Evolutionary conservation across 2,329 filamentous ascomycete genomes (phyloP), one percentile per base, ranked within the genome.

Genomic region (Calycina marina): DNA sequence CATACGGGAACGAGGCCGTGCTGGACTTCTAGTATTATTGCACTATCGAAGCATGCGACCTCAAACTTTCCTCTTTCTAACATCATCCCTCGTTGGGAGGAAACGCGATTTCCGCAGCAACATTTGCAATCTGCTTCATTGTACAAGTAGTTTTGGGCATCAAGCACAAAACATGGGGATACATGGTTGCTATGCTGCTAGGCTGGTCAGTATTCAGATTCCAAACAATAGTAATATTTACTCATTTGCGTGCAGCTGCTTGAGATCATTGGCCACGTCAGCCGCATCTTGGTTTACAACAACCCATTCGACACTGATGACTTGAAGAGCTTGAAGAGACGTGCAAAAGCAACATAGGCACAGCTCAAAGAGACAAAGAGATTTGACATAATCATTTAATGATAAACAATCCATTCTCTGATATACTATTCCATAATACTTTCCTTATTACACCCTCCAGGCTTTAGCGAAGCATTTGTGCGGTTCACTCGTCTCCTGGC

Each of bases 11-110:
- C 26, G n/a, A 6, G 3, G 50, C 47, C 9, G 39, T 51, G 6
- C 44, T 12, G 18, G 28, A 3, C 29, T 42, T 11, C 41, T 45
- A 1, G 1, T 37, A 1, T 32, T 49, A 15, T n/a, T 51, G 47
- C 31, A 51, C 46, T 6, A 32, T 49, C n/a, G 14, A 46, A 4
- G 50, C 47, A 8, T 51, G 47, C 67, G 5, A 69, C 63, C 13
- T 73, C 68, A 48, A 49, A 65, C 34, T 62, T 62, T 5, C 71
- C 62, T 3, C 61, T 58, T 35, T 63, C 72, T 43, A 72, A 29
- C 74, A 74, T 53, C 58, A 60, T 18, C 70, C 70, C 5, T 70
- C 67, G 43, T 47, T 61, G n/a, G 62, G 63, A 29, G 62, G 67
- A 41, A 69, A 71, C 49, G 56, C 61, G 42, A 65, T 73, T 46